Percentiles rank a stretch among this genome's conserved stretches.
These are phyloP conservation scores for Emydomyces testavorans DNA, from an alignment of 2,329 filamentous ascomycete species.

Conservation along the genomic window DNA sequence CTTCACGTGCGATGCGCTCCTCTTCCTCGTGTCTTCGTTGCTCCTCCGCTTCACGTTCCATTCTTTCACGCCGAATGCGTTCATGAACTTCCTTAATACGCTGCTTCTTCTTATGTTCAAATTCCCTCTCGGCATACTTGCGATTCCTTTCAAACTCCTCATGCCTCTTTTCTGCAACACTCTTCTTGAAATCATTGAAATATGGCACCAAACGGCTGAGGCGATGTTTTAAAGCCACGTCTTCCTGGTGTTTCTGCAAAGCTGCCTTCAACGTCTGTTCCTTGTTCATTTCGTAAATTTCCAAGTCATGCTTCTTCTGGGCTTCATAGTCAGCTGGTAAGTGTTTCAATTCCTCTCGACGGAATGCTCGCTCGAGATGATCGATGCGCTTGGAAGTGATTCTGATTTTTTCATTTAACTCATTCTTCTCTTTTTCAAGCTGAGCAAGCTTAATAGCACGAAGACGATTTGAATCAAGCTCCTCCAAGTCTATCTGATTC, in stretches of 20 bases:
- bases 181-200: constrained; percentile 73
- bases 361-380: constrained; percentile 91
- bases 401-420: constrained; percentile 79
- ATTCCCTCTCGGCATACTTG: constrained; percentile 79
- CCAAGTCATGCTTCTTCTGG: constrained; percentile 67
- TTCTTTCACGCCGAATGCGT: constrained; percentile 67
- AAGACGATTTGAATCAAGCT: constrained; percentile 78
- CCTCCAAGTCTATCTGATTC: constrained; percentile 60
- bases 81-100: constrained; percentile 85
- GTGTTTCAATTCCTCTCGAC: constrained; percentile 91
- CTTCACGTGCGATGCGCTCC: constrained; percentile 68
- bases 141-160: constrained; percentile 93
- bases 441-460: constrained; percentile 91
- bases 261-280: constrained; percentile 66
- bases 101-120: constrained; percentile 79
- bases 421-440: constrained; percentile 95
- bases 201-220: constrained; percentile 70
- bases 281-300: constrained; percentile 69
- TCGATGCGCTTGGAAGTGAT: constrained; percentile 92
- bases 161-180: constrained; percentile 74
- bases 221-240: constrained; percentile 86
- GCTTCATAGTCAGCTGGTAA: constrained; percentile 70
- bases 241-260: constrained; percentile 80
- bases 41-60: constrained; percentile 75
- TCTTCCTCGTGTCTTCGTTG: constrained; percentile 68